Conservation (phyloP, 768 basidiomycete genomes). For the Tremella fuciformis region DNA sequence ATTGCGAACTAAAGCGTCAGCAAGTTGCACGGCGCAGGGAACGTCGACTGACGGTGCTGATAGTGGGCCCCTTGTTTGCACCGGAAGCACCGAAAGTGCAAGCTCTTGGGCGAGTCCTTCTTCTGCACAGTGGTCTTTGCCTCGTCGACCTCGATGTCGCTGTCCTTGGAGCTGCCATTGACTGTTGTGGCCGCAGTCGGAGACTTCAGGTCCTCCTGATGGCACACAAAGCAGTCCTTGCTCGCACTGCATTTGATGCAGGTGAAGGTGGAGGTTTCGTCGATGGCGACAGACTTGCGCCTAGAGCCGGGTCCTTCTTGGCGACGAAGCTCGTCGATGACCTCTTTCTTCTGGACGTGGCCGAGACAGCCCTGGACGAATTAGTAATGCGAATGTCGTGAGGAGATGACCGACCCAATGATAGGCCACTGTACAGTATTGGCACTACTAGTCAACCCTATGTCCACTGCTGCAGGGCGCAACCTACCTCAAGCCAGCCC, state of each 20-base stretch:
- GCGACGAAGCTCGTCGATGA: constrained; percentile 18
- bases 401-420: constrained; percentile 33
- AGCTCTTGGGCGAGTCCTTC: constrained; percentile 55
- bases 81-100: constrained; percentile 68
- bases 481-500: constrained; percentile 42
- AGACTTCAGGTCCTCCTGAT: constrained; percentile 10
- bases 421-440: constrained; percentile 25
- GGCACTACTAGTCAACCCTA: constrained; percentile 19
- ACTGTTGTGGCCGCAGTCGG: background rate
- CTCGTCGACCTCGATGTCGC: background rate
- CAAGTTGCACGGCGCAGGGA: background rate
- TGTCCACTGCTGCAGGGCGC: background rate
- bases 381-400: background rate
- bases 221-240: constrained; percentile 35
- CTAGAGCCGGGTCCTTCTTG: constrained; percentile 33
- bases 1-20: constrained; percentile 42
- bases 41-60: constrained; percentile 56
- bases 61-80: constrained; percentile 86
- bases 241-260: constrained; percentile 27
- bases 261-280: constrained; percentile 27
- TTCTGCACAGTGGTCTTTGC: background rate
- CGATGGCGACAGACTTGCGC: constrained; percentile 27
- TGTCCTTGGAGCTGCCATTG: background rate
- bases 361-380: constrained; percentile 31
- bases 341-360: constrained; percentile 21